Evolutionary conservation across 1,139 yeast genomes (phyloP), one percentile per base, ranked within the genome.

Genomic region (Suhomyces ambrosiae): DNA sequence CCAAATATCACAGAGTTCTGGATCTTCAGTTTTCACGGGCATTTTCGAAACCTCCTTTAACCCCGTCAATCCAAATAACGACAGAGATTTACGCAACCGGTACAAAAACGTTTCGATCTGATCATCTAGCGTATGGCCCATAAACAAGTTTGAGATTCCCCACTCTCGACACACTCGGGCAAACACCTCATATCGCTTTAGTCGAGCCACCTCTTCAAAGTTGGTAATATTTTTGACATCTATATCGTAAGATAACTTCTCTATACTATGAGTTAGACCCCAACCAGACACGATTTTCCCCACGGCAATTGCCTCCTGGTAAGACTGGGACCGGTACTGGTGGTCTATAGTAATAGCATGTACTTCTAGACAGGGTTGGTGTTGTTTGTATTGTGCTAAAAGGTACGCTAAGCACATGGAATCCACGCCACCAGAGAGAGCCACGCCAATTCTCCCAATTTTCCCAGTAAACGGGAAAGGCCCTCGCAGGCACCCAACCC

Each of bases 341-440:
- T 83, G 90, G 49, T 82, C 80, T 0, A 85, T 71, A 0, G 87
- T 79, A 18, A 79, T 62, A 0, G 82, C 80, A 23, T 60, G 53
- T 4, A 83, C 56, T 14, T 61, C 46, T 8, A 68, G 38, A 15
- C 47, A 44, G 2, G 67, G 58, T 14, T 47, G 37, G 28, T 32
- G 45, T 38, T 49, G 42, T 33, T 63, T 52, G 48, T 61, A 70
- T 31, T 61, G 60, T 1, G 61, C 48, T 6, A 70, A 45, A 11
- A 82, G 58, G 50, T 70, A 71, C 1, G 85, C 68, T 32, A 86
- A 57, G 21, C 86, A 82, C 76, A 85, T 79, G 2, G 94, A 85
- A 52, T 86, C 95, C 1, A 82, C 89, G 0, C 95, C 95, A 3
- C 95, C 95, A 7, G 88, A 80, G 3, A 86, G 71, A 0, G 90